Conservation (phyloP, 129 eudicot species). For the Ambrosia artemisiifolia region DNA sequence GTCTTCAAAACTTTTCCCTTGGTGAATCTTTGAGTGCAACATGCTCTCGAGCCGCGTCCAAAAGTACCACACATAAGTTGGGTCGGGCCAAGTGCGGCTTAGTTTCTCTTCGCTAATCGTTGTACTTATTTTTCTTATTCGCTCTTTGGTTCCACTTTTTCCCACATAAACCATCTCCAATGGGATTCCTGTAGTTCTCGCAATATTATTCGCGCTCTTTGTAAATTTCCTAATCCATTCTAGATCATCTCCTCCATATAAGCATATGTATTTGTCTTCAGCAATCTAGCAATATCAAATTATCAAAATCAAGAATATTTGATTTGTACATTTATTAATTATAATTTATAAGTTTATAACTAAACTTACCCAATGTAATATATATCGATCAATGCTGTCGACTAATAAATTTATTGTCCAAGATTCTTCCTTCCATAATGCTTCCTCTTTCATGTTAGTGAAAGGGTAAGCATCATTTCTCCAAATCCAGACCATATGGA, state of each 20-base stretch:
- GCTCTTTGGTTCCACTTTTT: constrained; percentile 56
- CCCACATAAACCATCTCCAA: constrained; percentile 85
- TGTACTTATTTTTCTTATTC: constrained; percentile 38
- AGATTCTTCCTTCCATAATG: constrained; percentile 63
- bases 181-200: constrained; percentile 30
- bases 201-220: constrained; percentile 32
- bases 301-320: no score
- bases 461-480: constrained; percentile 77
- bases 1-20: constrained; percentile 45
- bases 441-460: constrained; percentile 49
- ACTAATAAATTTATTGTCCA: constrained; percentile 83
- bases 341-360: neutral
- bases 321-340: neutral
- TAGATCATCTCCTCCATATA: constrained; percentile 86
- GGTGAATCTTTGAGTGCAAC: constrained; percentile 76
- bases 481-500: constrained; percentile 94
- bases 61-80: constrained; percentile 69
- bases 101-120: constrained; percentile 37
- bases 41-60: constrained; percentile 95
- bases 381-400: constrained; percentile 50
- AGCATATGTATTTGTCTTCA: constrained; percentile 62
- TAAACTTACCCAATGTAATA: constrained; percentile 56
- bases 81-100: constrained; percentile 61
- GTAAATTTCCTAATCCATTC: constrained; percentile 71
- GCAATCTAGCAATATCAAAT: constrained; percentile 42